These are phyloP conservation scores for Tinospora cordifolia DNA, from an alignment of 164 flowering plant species.

Conservation along the genomic window DNA sequence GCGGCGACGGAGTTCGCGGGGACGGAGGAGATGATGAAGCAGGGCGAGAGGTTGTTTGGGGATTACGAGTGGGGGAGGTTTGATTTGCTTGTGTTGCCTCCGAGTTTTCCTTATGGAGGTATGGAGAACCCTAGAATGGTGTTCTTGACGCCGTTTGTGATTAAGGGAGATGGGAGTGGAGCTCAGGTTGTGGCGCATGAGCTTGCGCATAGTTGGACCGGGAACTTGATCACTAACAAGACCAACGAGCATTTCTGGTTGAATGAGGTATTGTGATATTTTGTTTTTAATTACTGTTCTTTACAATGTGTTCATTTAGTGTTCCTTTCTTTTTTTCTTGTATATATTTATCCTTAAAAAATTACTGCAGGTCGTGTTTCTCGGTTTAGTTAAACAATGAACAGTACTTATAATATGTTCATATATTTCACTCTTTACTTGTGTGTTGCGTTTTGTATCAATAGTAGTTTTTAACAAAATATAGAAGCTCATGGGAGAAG, in stretches of 20 bases:
- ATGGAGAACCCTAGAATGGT: conserved; percentile 99
- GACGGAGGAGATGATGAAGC: conserved; percentile 83
- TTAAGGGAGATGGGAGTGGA: conserved; percentile 80
- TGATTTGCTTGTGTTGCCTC: conserved; percentile 86
- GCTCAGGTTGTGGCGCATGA: conserved; percentile 96
- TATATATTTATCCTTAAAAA: no score
- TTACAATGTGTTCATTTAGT: no score
- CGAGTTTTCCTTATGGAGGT: conserved; percentile 97
- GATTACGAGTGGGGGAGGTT: conserved; percentile 90
- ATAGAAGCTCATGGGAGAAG: no score
- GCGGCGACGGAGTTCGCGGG: conserved; percentile 84
- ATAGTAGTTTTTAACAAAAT: no score
- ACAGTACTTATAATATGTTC: no score
- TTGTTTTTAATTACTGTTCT: no score
- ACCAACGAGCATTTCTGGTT: conserved; percentile 94
- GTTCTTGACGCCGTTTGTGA: conserved; percentile 91
- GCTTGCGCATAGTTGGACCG: conserved; percentile 99
- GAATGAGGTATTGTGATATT: conserved; percentile 93
- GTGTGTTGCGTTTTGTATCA: no score
- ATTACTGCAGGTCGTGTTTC: no score
- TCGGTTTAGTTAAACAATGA: no score
- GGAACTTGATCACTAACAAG: conserved; percentile 90
- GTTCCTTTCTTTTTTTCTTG: no score
- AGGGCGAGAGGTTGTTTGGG: conserved; percentile 88
- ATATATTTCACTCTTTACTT: no score